Percentiles rank a stretch among this genome's conserved stretches.
These are phyloP conservation scores for Suillus tomentosus DNA, from an alignment of 768 basidiomycete genomes.

Conservation along the genomic window DNA sequence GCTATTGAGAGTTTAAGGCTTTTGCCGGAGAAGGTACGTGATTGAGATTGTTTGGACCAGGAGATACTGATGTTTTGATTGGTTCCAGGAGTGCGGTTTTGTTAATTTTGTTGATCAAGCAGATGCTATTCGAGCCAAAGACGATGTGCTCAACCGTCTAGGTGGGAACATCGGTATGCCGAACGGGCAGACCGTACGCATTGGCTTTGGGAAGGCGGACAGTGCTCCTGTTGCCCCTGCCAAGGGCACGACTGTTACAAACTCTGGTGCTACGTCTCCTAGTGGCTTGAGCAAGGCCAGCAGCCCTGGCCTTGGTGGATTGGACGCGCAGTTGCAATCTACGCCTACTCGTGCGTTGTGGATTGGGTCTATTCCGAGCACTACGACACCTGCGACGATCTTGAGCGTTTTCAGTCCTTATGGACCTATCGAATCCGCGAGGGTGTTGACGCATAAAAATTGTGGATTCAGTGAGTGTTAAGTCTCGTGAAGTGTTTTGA, in stretches of 20 bases:
- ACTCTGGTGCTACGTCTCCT: conserved; percentile 67
- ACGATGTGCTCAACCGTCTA: conserved; percentile 94
- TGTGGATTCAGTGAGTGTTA: conserved; percentile 79
- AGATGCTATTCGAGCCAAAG: conserved; percentile 97
- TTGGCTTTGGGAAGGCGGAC: conserved; percentile 98
- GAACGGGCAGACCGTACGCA: conserved; percentile 93
- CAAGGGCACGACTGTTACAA: conserved; percentile 66
- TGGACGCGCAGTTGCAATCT: conserved; percentile 87
- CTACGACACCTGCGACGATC: conserved; percentile 92
- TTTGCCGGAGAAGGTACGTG: conserved; percentile 89
- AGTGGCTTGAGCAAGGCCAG: conserved; percentile 51
- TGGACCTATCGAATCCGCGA: conserved; percentile 95
- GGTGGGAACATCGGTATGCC: conserved; percentile 94
- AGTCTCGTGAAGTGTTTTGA: conserved; percentile 15
- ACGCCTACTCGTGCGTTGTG: conserved; percentile 94
- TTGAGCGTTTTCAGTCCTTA: conserved; percentile 96
- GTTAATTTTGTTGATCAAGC: conserved; percentile 97
- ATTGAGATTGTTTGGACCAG: conserved; percentile 7
- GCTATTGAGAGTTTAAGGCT: conserved; percentile 95
- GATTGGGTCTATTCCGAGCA: conserved; percentile 96
- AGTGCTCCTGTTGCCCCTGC: conserved; percentile 92
- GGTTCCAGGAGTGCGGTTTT: conserved; percentile 89
- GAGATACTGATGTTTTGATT: conserved; percentile 20
- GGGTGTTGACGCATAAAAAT: conserved; percentile 96
- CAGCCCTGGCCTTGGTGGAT: conserved; percentile 57